These are phyloP conservation scores for Alternaria hordeiaustralica DNA, from an alignment of 2,329 filamentous ascomycete species.

Conservation along the genomic window DNA sequence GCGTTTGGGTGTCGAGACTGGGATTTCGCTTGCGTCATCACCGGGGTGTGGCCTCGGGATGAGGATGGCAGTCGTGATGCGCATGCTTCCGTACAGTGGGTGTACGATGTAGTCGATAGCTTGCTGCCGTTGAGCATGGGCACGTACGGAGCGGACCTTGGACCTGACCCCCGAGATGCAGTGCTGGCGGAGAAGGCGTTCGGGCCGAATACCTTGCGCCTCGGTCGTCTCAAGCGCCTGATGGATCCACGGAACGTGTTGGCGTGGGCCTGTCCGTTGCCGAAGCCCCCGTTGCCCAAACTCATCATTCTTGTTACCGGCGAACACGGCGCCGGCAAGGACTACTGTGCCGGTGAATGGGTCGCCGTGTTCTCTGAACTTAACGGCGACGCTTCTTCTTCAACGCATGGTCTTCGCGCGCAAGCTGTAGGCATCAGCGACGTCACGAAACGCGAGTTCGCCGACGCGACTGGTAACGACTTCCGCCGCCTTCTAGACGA, in stretches of 20 bases:
- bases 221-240: conserved; percentile 59
- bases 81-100: conserved; percentile 58
- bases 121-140: conserved; percentile 61
- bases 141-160: conserved; percentile 67
- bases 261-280: conserved; percentile 63
- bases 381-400: conserved; percentile 21
- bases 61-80: conserved; percentile 56
- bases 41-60: conserved; percentile 65
- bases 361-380: conserved; percentile 48
- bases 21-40: conserved; percentile 69
- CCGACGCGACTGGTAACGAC: conserved; percentile 57
- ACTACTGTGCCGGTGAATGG: conserved; percentile 65
- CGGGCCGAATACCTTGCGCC: conserved; percentile 59
- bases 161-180: conserved; percentile 65
- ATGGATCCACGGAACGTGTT: conserved; percentile 61
- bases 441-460: conserved; percentile 64
- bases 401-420: neutral
- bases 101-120: conserved; percentile 58
- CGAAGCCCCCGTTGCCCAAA: conserved; percentile 35
- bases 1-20: conserved; percentile 70
- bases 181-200: conserved; percentile 62
- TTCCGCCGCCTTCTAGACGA: conserved; percentile 57
- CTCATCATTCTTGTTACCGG: conserved; percentile 60
- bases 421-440: conserved; percentile 53
- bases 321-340: conserved; percentile 63